Conservation (phyloP, 2,329 filamentous ascomycete species). For the Penicillium sp. region DNA sequence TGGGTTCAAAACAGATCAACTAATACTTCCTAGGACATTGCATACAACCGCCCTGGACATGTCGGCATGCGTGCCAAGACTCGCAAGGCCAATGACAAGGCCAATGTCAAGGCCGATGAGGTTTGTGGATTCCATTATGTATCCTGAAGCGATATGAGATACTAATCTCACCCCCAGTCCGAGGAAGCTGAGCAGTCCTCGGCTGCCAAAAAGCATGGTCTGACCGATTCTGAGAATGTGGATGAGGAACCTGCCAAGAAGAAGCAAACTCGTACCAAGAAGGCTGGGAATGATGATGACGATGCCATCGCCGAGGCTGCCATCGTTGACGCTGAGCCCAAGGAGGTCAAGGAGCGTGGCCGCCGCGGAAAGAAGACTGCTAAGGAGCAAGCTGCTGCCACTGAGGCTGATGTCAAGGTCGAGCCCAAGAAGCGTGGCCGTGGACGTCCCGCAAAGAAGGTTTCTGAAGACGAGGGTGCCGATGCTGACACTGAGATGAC, state of each 20-base stretch:
- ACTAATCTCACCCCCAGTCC: not conserved
- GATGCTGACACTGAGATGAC: not conserved
- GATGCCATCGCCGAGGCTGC: slow-evolving; percentile 16
- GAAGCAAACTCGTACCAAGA: slow-evolving; percentile 6
- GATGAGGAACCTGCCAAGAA: slow-evolving; percentile 19
- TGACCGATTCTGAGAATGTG: not conserved
- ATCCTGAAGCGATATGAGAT: not conserved
- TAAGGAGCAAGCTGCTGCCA: not conserved
- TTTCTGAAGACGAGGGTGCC: not conserved
- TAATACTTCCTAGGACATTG: slow-evolving; percentile 59
- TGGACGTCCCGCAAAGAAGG: slow-evolving; percentile 7
- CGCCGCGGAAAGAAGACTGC: slow-evolving; percentile 11
- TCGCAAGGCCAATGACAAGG: slow-evolving; percentile 7
- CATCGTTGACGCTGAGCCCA: slow-evolving; percentile 11
- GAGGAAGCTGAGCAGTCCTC: slow-evolving; percentile 7
- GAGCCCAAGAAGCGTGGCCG: slow-evolving; percentile 4
- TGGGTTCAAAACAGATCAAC: not conserved
- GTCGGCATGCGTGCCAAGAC: slow-evolving; percentile 57
- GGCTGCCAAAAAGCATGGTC: not conserved
- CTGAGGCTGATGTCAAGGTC: not conserved
- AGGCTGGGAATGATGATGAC: slow-evolving; percentile 8
- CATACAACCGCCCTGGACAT: slow-evolving; percentile 67
- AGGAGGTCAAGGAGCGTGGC: slow-evolving; percentile 28
- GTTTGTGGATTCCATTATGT: not conserved
- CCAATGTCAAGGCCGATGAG: slow-evolving; percentile 3